Evolutionary conservation across 1,284 basidiomycete species (phyloP).

Genomic region (Sanghuangporus weigelae): DNA sequence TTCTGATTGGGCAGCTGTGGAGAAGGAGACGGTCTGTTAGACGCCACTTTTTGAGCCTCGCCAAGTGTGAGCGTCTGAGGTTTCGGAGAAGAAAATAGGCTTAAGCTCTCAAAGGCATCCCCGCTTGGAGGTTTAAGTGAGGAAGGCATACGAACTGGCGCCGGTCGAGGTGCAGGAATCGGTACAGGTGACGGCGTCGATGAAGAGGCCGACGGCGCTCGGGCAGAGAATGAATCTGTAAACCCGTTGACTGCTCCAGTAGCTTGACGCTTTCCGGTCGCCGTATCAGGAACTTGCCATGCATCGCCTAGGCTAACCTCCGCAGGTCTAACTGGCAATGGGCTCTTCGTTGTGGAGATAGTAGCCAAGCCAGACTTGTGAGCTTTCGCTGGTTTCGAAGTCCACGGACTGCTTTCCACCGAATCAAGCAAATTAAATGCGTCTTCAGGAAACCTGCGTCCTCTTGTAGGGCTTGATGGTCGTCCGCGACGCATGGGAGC

Average conservation of each 20-base stretch:
- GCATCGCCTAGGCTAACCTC: constrained; percentile 12
- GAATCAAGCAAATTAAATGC: constrained; percentile 8
- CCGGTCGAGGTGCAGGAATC: not conserved
- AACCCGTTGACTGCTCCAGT: constrained; percentile 18
- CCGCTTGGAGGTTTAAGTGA: constrained; percentile 36
- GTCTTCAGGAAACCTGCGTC: constrained; percentile 20
- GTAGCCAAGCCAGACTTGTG: constrained; percentile 17
- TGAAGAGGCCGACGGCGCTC: constrained; percentile 36
- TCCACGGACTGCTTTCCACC: constrained; percentile 11
- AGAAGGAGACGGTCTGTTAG: constrained; percentile 25
- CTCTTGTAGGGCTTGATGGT: constrained; percentile 42
- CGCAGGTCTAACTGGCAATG: not conserved
- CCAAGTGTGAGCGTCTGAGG: constrained; percentile 59
- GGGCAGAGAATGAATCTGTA: constrained; percentile 24
- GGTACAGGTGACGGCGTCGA: constrained; percentile 34
- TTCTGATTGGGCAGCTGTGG: constrained; percentile 24
- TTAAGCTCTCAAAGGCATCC: constrained; percentile 76
- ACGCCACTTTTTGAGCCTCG: constrained; percentile 55
- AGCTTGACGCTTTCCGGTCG: not conserved
- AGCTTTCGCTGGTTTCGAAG: constrained; percentile 13
- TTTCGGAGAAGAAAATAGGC: constrained; percentile 39
- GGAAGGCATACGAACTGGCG: constrained; percentile 5
- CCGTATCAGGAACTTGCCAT: constrained; percentile 15
- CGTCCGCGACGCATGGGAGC: constrained; percentile 74
- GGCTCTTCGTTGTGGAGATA: constrained; percentile 8